Evolutionary conservation across 2,329 filamentous ascomycete species (phyloP).

Genomic region (Talaromyces sp.): DNA sequence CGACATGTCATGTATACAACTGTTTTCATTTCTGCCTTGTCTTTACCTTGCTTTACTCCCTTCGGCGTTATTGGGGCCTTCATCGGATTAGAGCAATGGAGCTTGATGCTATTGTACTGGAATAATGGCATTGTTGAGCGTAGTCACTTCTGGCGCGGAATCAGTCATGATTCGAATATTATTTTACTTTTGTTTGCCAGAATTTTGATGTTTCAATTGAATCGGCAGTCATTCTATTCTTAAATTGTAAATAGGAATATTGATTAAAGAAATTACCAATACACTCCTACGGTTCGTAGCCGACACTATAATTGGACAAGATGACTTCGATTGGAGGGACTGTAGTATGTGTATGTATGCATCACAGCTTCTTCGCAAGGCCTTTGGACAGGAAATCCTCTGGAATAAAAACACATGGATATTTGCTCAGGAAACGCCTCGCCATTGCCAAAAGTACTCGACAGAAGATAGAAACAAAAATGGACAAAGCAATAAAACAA

Average conservation of each 20-base stretch:
- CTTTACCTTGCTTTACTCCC: background rate
- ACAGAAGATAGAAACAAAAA: conserved; percentile 5
- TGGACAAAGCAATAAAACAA: conserved; percentile 5
- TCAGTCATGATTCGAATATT: background rate
- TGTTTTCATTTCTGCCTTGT: background rate
- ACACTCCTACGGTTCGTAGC: too few species aligned
- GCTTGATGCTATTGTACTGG: background rate
- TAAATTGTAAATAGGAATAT: too few species aligned
- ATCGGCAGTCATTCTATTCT: too few species aligned
- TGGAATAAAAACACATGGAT: conserved; percentile 18
- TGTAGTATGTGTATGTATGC: background rate
- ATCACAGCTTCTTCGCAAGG: conserved; percentile 7
- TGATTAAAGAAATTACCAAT: too few species aligned
- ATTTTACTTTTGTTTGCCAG: background rate
- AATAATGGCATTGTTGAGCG: conserved; percentile 9
- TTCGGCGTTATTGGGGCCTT: background rate
- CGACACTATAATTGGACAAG: too few species aligned
- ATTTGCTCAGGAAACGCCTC: conserved; percentile 32
- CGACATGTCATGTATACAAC: conserved; percentile 20
- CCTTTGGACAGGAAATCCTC: conserved; percentile 2
- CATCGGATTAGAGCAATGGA: conserved; percentile 1
- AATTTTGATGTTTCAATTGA: background rate
- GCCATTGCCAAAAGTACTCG: conserved; percentile 25
- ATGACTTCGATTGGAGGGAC: background rate
- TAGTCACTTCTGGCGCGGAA: background rate